phyloP scores from a whole-genome alignment of 73 alveolate species.

The Strombidium stylifer region DNA sequence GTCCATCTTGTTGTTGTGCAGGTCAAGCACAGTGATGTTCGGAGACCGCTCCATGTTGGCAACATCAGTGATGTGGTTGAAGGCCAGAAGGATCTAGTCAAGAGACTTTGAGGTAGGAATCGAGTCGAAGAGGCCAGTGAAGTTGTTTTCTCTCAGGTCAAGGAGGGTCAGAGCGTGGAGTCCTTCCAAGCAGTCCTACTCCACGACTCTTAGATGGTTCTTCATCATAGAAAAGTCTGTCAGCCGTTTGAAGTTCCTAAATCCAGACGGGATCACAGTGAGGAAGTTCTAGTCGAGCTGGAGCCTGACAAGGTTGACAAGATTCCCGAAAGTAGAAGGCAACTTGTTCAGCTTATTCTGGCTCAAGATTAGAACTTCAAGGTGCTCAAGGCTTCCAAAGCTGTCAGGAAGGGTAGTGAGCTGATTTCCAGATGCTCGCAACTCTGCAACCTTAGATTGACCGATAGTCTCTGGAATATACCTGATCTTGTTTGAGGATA shows the following conservation, averaged over 20 bases:
- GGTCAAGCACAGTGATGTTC: constrained; percentile 76
- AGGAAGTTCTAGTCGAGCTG: constrained; percentile 74
- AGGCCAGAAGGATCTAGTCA: constrained; percentile 72
- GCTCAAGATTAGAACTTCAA: constrained; percentile 71
- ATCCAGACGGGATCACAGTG: constrained; percentile 65
- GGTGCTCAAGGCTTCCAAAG: constrained; percentile 68
- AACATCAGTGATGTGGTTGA: constrained; percentile 62
- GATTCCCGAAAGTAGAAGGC: constrained; percentile 66
- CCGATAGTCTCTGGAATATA: constrained; percentile 68
- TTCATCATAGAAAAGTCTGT: too few species aligned
- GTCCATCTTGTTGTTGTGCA: constrained; percentile 78
- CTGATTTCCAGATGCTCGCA: constrained; percentile 77
- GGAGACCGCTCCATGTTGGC: constrained; percentile 72
- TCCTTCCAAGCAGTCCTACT: constrained; percentile 53
- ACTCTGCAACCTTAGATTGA: constrained; percentile 70
- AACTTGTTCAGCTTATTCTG: constrained; percentile 61
- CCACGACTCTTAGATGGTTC: too few species aligned
- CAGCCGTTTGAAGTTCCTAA: too few species aligned
- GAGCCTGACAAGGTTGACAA: constrained; percentile 65
- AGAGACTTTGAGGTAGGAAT: constrained; percentile 70
- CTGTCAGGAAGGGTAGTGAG: constrained; percentile 71
- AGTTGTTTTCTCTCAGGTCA: constrained; percentile 74
- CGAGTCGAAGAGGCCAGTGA: constrained; percentile 52
- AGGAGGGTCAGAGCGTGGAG: constrained; percentile 67
- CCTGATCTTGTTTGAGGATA: constrained; percentile 68